phyloP scores from a whole-genome alignment of 352 stramenopile species.

The Pythium chondricola region DNA sequence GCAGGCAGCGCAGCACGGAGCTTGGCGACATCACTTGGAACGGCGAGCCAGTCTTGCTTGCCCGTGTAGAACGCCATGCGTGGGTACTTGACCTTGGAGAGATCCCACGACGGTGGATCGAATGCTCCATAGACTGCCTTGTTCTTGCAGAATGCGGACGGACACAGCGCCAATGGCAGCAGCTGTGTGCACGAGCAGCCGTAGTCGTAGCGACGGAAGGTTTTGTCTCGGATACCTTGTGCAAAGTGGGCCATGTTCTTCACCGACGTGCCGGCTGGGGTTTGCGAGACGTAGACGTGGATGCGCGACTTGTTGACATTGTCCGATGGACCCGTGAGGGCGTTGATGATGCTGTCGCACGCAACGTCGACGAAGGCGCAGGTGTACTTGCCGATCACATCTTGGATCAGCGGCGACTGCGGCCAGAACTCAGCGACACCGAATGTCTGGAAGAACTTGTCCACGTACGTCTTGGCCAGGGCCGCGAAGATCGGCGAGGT shows the following conservation, averaged over 20 bases:
- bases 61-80: constrained; percentile 46
- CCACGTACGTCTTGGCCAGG: constrained; percentile 39
- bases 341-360: constrained; percentile 36
- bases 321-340: constrained; percentile 30
- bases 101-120: constrained; percentile 32
- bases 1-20: constrained; percentile 32
- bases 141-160: constrained; percentile 45
- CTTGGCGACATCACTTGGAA: constrained; percentile 34
- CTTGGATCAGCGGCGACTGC: constrained; percentile 40
- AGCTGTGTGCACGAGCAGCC: constrained; percentile 33
- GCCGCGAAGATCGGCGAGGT: constrained; percentile 37
- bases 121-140: constrained; percentile 41
- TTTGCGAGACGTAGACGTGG: constrained; percentile 64
- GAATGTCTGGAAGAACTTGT: constrained; percentile 32
- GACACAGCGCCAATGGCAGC: constrained; percentile 34
- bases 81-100: constrained; percentile 40
- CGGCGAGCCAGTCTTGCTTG: constrained; percentile 44
- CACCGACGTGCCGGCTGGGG: constrained; percentile 46
- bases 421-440: constrained; percentile 44
- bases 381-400: constrained; percentile 31
- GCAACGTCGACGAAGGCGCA: constrained; percentile 37
- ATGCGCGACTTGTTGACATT: constrained; percentile 49
- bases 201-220: constrained; percentile 56
- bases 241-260: constrained; percentile 65
- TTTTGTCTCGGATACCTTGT: constrained; percentile 52